A percentile compares a stretch with the other conserved stretches of the same genome.
phyloP scores from a whole-genome alignment of 1,284 basidiomycete genomes.

The Stygiomarasmius scandens region DNA sequence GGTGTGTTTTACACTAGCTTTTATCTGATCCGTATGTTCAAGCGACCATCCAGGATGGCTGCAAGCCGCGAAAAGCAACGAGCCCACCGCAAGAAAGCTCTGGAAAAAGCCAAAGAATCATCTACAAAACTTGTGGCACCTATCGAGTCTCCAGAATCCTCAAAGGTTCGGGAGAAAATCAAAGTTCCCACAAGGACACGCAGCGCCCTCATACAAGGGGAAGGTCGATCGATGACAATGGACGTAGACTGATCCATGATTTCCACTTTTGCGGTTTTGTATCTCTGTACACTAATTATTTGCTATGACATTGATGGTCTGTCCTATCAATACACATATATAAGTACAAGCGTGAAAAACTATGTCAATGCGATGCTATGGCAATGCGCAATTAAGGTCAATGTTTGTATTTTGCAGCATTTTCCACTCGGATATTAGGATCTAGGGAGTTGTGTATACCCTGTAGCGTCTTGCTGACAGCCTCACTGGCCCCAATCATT shows the following conservation, averaged over 20 bases:
- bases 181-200: slow-evolving; percentile 69
- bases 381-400: slow-evolving; percentile 29
- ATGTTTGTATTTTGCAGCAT: slow-evolving; percentile 88
- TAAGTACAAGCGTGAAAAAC: slow-evolving; percentile 2
- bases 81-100: slow-evolving; percentile 66
- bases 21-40: background rate
- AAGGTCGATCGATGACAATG: slow-evolving; percentile 82
- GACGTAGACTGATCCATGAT: slow-evolving; percentile 61
- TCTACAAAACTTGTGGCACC: slow-evolving; percentile 78
- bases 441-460: slow-evolving; percentile 91
- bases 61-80: slow-evolving; percentile 72
- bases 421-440: slow-evolving; percentile 76
- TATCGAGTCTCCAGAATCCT: slow-evolving; percentile 45
- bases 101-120: slow-evolving; percentile 58
- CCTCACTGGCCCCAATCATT: slow-evolving; percentile 96
- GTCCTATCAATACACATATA: background rate
- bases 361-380: background rate
- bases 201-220: slow-evolving; percentile 76
- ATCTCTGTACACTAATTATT: slow-evolving; percentile 14
- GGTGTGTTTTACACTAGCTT: slow-evolving; percentile 47
- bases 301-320: background rate
- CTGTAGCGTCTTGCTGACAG: slow-evolving; percentile 91
- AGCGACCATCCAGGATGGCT: slow-evolving; percentile 66
- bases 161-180: slow-evolving; percentile 76
- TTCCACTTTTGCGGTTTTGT: slow-evolving; percentile 2